These are phyloP conservation scores for Desmodesmus armatus DNA, from an alignment of 139 green algal genomes.

Conservation along the genomic window DNA sequence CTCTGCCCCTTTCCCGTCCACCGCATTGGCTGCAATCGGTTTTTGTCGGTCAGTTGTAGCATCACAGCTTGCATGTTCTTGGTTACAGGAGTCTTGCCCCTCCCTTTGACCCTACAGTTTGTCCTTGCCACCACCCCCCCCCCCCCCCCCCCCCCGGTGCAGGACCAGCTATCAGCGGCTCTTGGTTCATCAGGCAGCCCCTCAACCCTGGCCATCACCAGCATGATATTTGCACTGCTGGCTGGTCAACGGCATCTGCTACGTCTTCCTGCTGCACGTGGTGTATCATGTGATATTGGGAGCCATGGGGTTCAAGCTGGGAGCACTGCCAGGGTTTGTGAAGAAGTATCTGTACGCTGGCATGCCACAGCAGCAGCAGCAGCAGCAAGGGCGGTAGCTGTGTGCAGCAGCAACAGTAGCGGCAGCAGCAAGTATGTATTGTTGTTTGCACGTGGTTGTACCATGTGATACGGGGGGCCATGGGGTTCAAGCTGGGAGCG, in stretches of 20 bases:
- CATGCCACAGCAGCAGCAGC: constrained; percentile 15
- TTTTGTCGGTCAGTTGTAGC: neutral
- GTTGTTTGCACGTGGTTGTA: constrained; percentile 84
- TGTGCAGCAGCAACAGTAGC: no score
- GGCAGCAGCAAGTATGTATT: no score
- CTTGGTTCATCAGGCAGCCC: constrained; percentile 67
- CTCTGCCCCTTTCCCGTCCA: neutral
- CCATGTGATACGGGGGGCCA: constrained; percentile 66
- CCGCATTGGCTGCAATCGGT: neutral
- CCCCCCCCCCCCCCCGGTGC: neutral
- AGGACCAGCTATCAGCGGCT: constrained; percentile 73
- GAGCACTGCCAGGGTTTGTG: constrained; percentile 57
- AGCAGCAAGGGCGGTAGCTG: no score
- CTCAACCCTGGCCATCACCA: constrained; percentile 61
- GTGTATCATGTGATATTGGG: constrained; percentile 78
- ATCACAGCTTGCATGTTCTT: neutral
- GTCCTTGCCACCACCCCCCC: neutral
- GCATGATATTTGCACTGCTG: constrained; percentile 72
- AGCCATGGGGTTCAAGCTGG: constrained; percentile 65
- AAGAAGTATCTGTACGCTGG: constrained; percentile 61
- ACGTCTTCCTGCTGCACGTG: constrained; percentile 79
- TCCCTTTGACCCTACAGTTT: constrained; percentile 6
- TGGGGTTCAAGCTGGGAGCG: constrained; percentile 65
- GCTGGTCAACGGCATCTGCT: constrained; percentile 75
- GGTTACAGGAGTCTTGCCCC: neutral